phyloP scores from a whole-genome alignment of 2,329 filamentous ascomycete genomes.

The Aspergillus calidoustus region DNA sequence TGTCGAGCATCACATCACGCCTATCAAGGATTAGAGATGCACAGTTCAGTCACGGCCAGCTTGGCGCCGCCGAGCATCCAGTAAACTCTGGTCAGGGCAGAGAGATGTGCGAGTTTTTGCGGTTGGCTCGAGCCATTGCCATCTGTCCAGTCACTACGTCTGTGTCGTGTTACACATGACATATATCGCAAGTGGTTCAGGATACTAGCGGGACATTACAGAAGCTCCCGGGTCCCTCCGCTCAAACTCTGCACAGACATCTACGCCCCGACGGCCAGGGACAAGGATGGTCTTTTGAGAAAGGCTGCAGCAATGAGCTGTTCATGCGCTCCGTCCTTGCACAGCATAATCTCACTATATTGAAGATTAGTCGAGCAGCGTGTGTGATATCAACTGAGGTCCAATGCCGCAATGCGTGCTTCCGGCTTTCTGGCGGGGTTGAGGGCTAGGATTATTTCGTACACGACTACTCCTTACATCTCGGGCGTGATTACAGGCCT shows the following conservation, averaged over 20 bases:
- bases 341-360: neutral
- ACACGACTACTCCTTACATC: neutral
- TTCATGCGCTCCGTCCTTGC: neutral
- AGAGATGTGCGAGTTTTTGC: neutral
- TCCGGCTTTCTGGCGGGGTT: neutral
- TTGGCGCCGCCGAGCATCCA: neutral
- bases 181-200: neutral
- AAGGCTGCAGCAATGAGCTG: constrained; percentile 2
- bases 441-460: neutral
- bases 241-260: constrained; percentile 1
- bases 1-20: neutral
- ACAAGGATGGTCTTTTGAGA: neutral
- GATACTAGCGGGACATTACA: neutral
- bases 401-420: neutral
- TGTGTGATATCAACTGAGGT: constrained; percentile 11
- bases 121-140: neutral
- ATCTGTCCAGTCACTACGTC: neutral
- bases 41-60: neutral
- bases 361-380: neutral
- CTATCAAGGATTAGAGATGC: neutral
- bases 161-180: neutral
- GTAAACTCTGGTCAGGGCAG: neutral
- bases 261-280: neutral
- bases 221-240: neutral
- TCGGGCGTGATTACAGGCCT: neutral